Percentiles rank a stretch among this genome's conserved stretches.
These are phyloP conservation scores for Penicillium macrosclerotiorum DNA, from an alignment of 495 filamentous ascomycete species.

Conservation along the genomic window DNA sequence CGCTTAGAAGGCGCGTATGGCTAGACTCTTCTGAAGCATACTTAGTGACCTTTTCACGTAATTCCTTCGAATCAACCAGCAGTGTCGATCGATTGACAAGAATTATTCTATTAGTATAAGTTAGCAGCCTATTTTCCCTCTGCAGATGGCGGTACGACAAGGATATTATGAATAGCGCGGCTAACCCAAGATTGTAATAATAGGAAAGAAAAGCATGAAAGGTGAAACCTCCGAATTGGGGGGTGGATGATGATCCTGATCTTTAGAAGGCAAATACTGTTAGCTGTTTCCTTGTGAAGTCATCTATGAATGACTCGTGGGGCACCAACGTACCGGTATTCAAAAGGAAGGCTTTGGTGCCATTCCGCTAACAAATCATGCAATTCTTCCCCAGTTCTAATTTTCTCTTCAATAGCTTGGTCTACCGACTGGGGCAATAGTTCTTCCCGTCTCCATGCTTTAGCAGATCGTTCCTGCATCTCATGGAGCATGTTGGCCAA, in stretches of 20 bases:
- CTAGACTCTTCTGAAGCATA: conserved; percentile 4
- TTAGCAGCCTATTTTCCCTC: neutral
- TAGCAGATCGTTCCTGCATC: conserved; percentile 12
- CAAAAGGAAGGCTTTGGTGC: conserved; percentile 2
- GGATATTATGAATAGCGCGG: neutral
- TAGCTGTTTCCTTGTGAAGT: no score
- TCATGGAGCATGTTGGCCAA: conserved; percentile 12
- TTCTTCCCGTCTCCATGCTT: conserved; percentile 11
- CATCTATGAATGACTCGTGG: no score
- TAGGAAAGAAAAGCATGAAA: conserved; percentile 7
- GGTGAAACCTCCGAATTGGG: no score
- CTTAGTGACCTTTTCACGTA: conserved; percentile 6
- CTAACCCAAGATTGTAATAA: conserved; percentile 9
- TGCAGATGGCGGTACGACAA: no score
- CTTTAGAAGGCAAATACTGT: no score
- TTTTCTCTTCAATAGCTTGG: conserved; percentile 14
- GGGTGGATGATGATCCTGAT: no score
- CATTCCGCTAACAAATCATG: conserved; percentile 2
- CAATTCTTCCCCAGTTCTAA: conserved; percentile 11
- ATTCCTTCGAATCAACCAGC: conserved; percentile 4
- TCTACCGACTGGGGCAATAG: conserved; percentile 11
- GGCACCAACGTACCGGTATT: conserved; percentile 3
- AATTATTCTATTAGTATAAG: neutral
- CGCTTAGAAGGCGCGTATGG: conserved; percentile 1
- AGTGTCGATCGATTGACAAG: conserved; percentile 6